Evolutionary conservation across 805 yeast species (phyloP).

Genomic region (Candida verbasci): DNA sequence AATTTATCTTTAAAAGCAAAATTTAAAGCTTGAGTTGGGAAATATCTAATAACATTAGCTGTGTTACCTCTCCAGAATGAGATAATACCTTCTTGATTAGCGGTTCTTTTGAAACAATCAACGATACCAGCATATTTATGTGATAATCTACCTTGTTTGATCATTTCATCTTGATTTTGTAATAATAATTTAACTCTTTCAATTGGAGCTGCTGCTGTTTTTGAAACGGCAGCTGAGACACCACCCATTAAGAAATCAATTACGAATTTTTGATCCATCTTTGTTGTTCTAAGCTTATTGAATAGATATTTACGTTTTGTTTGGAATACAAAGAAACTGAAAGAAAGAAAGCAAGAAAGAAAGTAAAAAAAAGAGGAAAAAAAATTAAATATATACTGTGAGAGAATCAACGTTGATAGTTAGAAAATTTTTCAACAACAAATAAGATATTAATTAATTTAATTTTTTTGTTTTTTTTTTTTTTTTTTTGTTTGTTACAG

Average conservation of each 20-base stretch:
- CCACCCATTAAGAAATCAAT: conserved; percentile 88
- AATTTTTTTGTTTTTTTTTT: no score
- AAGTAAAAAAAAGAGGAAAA: conserved; percentile 5
- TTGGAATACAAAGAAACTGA: neutral
- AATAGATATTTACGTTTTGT: no score
- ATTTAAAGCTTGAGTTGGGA: conserved; percentile 99
- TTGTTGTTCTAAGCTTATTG: conserved; percentile 8
- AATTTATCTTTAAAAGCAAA: conserved; percentile 98
- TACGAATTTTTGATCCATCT: conserved; percentile 23
- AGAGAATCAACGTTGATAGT: no score
- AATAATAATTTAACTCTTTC: conserved; percentile 95
- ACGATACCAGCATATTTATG: conserved; percentile 82
- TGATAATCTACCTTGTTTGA: conserved; percentile 94
- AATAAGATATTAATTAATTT: no score
- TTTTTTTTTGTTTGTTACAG: no score
- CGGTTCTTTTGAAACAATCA: conserved; percentile 94
- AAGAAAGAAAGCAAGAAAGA: conserved; percentile 6
- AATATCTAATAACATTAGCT: conserved; percentile 97
- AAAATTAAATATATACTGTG: no score
- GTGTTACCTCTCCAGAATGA: conserved; percentile 99
- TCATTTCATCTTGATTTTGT: conserved; percentile 98
- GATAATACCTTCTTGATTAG: conserved; percentile 85
- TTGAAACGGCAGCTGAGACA: conserved; percentile 98
- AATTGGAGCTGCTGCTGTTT: conserved; percentile 97
- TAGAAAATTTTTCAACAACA: no score